Evolutionary conservation across 139 green algal species (phyloP).

Genomic region (Zygnema cylindricum): DNA sequence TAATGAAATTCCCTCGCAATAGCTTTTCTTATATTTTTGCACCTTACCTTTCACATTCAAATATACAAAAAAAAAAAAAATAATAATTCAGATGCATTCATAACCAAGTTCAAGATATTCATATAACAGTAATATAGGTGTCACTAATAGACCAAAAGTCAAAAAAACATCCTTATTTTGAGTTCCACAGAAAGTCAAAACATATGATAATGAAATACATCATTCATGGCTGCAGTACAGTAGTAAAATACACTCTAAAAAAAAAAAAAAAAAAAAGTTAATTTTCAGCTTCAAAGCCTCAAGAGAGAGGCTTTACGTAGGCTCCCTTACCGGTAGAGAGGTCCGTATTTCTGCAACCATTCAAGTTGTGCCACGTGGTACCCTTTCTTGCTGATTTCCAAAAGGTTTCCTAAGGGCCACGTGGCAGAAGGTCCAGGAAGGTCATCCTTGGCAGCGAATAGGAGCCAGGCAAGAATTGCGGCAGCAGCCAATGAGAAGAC

Average conservation of each 20-base stretch:
- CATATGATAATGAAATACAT: not conserved
- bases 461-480: not conserved
- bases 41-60: too few species aligned
- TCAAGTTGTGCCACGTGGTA: slow-evolving; percentile 27
- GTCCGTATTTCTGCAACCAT: slow-evolving; percentile 25
- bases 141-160: too few species aligned
- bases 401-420: slow-evolving; percentile 22
- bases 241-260: not conserved
- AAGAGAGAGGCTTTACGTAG: not conserved
- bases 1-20: too few species aligned
- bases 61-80: too few species aligned
- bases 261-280: not conserved
- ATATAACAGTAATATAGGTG: too few species aligned
- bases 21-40: too few species aligned
- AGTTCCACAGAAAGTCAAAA: not conserved
- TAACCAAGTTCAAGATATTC: too few species aligned
- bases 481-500: not conserved
- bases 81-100: too few species aligned
- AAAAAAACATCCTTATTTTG: too few species aligned
- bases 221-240: not conserved
- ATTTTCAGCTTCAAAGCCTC: slow-evolving; percentile 2
- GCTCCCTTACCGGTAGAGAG: slow-evolving; percentile 11
- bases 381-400: not conserved
- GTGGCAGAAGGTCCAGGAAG: slow-evolving; percentile 4
- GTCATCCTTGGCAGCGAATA: not conserved